A percentile compares a stretch with the other conserved stretches of the same genome.
Conservation (phyloP, 805 yeast species). For the Kodamaea laetipori region DNA sequence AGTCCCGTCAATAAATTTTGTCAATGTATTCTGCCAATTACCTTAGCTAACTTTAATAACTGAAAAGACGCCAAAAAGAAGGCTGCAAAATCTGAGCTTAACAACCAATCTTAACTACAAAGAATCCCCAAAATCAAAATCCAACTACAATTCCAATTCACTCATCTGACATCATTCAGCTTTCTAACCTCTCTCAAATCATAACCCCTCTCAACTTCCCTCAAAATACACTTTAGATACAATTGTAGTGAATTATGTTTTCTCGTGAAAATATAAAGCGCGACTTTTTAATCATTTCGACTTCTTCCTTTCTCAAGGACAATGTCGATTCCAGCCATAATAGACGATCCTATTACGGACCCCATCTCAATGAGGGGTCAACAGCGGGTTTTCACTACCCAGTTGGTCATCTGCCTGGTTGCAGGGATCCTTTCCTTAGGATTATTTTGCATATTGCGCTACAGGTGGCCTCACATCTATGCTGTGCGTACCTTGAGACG, state of each 20-base stretch:
- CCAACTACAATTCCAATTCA: too few relatives aligned
- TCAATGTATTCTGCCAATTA: too few relatives aligned
- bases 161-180: too few relatives aligned
- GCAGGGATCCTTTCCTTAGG: conserved; percentile 50
- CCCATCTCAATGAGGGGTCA: conserved; percentile 47
- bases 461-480: conserved; percentile 58
- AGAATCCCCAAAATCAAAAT: too few relatives aligned
- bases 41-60: too few relatives aligned
- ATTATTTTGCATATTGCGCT: conserved; percentile 52
- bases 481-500: conserved; percentile 56
- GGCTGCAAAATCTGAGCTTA: too few relatives aligned
- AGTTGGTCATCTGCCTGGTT: conserved; percentile 49
- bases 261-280: background rate
- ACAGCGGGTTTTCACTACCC: conserved; percentile 61
- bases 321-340: conserved; percentile 1
- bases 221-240: too few relatives aligned
- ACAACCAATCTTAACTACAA: too few relatives aligned
- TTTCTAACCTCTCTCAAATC: too few relatives aligned
- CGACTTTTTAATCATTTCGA: background rate
- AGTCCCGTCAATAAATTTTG: too few relatives aligned
- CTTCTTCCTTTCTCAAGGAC: conserved; percentile 5
- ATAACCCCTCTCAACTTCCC: too few relatives aligned
- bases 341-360: conserved; percentile 17
- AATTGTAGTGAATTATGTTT: background rate
- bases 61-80: too few relatives aligned